Evolutionary conservation across 805 yeast species (phyloP).

Genomic region (Candida argentea): DNA sequence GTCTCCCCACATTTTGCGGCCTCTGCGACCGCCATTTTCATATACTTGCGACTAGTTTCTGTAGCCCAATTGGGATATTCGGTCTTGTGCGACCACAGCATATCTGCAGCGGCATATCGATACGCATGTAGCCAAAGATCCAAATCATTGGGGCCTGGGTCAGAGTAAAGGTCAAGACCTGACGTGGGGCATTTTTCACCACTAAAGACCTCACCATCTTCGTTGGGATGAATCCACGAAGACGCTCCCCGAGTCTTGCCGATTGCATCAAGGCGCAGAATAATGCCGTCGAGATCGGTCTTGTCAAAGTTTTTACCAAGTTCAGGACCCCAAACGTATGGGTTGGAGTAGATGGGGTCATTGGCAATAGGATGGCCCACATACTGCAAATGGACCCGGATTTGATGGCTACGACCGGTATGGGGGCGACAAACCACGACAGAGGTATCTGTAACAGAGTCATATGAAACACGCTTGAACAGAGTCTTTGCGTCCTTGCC

Average conservation of each 20-base stretch:
- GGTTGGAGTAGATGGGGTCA: constrained; percentile 74
- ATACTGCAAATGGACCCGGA: constrained; percentile 83
- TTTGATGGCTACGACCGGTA: constrained; percentile 94
- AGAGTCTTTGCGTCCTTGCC: constrained; percentile 69
- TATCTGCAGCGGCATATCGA: constrained; percentile 51
- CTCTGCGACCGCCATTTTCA: constrained; percentile 68
- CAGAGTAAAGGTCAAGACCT: constrained; percentile 62
- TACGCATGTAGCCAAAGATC: constrained; percentile 89
- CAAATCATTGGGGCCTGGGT: constrained; percentile 83
- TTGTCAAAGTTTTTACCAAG: constrained; percentile 57
- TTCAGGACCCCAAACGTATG: constrained; percentile 65
- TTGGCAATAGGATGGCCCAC: constrained; percentile 54
- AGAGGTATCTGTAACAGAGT: constrained; percentile 44
- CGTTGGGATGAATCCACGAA: constrained; percentile 53
- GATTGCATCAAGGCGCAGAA: constrained; percentile 41
- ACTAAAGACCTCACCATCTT: constrained; percentile 56
- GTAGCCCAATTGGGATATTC: constrained; percentile 79
- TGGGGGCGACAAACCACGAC: constrained; percentile 77
- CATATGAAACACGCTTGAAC: constrained; percentile 59
- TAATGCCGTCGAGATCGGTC: constrained; percentile 28
- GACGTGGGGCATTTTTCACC: constrained; percentile 58
- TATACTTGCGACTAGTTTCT: constrained; percentile 43
- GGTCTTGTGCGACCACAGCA: constrained; percentile 65
- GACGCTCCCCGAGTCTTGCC: constrained; percentile 65
- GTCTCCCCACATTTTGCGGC: constrained; percentile 78